These are phyloP conservation scores for Citrus sinensis DNA, from an alignment of 345 rosid species.

Conservation along the genomic window DVS_A1.0 CM039168.1:13430501-13431000, in stretches of 20 bases:
- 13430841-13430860: not conserved
- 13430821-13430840: not conserved
- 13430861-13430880: constrained; percentile 9
- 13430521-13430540: too few relatives aligned
- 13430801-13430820: constrained; percentile 13
- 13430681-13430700: too few relatives aligned
- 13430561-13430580: too few relatives aligned
- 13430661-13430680: too few relatives aligned
- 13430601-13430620: too few relatives aligned
- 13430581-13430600: too few relatives aligned
- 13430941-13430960: not conserved
- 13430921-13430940: not conserved
- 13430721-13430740: not conserved
- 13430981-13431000: constrained; percentile 78
- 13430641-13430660: too few relatives aligned
- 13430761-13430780: constrained; percentile 11
- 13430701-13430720: too few relatives aligned
- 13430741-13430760: not conserved
- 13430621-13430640: too few relatives aligned
- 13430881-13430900: constrained; percentile 17
- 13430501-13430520: too few relatives aligned
- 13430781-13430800: constrained; percentile 42
- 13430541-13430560: too few relatives aligned
- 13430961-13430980: constrained; percentile 41
- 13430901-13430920: constrained; percentile 13